Conservation (phyloP, 2,329 filamentous ascomycete genomes). For the Xylaria sp. region DNA sequence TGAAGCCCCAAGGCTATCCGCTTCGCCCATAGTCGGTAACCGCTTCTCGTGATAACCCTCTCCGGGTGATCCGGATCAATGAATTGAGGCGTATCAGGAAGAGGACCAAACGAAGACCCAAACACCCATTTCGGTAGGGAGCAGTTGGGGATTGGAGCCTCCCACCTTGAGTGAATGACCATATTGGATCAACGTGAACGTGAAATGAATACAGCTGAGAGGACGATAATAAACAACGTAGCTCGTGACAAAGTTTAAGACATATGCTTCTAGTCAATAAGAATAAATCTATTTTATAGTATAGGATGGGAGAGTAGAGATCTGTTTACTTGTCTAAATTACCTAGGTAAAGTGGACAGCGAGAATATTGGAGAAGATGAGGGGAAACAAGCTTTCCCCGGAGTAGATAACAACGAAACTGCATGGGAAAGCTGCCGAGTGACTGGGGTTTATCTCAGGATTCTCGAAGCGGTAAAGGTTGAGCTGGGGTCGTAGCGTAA, state of each 20-base stretch:
- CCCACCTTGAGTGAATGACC: slow-evolving; percentile 61
- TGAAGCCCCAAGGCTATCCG: slow-evolving; percentile 75
- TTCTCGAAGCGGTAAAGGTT: slow-evolving; percentile 21
- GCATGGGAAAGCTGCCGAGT: slow-evolving; percentile 14
- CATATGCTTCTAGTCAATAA: not conserved
- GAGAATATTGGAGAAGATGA: slow-evolving; percentile 26
- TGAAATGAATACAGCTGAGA: not conserved
- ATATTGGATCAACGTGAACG: slow-evolving; percentile 47
- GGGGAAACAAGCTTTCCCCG: slow-evolving; percentile 31
- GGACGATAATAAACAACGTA: not conserved
- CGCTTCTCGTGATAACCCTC: slow-evolving; percentile 70
- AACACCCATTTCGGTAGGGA: slow-evolving; percentile 68
- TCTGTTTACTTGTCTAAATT: not conserved
- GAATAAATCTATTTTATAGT: not conserved
- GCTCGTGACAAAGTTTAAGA: not conserved
- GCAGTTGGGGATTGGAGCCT: slow-evolving; percentile 55
- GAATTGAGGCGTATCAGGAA: slow-evolving; percentile 60
- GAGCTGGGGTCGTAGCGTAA: slow-evolving; percentile 6
- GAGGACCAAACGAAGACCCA: slow-evolving; percentile 56
- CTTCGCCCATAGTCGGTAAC: slow-evolving; percentile 76
- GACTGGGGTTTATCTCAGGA: slow-evolving; percentile 7
- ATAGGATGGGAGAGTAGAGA: not conserved
- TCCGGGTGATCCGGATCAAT: slow-evolving; percentile 75
- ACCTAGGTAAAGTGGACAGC: slow-evolving; percentile 3
- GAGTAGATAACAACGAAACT: not conserved